Conservation (phyloP, 1,139 yeast genomes). For the Meyerozyma guilliermondii region DNA sequence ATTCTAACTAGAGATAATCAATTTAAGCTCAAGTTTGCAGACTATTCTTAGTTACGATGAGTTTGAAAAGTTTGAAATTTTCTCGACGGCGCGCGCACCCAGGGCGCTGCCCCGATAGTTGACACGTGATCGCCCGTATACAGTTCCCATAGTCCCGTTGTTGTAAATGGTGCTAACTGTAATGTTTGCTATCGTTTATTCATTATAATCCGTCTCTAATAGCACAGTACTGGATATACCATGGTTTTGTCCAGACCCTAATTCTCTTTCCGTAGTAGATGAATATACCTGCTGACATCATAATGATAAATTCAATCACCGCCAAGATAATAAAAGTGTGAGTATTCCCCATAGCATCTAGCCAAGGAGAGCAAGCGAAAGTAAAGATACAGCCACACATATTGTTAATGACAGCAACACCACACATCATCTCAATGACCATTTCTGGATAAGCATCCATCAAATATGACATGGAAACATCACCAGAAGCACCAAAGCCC, state of each 20-base stretch:
- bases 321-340: conserved; percentile 33
- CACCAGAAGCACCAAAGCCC: conserved; percentile 35
- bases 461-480: conserved; percentile 33
- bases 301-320: conserved; percentile 23
- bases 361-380: conserved; percentile 38
- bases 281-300: conserved; percentile 24
- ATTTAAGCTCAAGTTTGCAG: conserved; percentile 60
- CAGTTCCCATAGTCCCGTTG: not conserved
- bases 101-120: not conserved
- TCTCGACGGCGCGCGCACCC: not conserved
- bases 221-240: conserved; percentile 23
- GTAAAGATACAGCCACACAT: conserved; percentile 35
- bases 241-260: conserved; percentile 29
- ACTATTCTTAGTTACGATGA: conserved; percentile 51
- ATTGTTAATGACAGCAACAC: conserved; percentile 33
- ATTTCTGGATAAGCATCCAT: conserved; percentile 38
- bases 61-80: not conserved
- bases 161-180: not conserved
- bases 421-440: conserved; percentile 34
- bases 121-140: not conserved
- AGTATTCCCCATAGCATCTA: conserved; percentile 26
- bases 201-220: conserved; percentile 13
- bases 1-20: conserved; percentile 49
- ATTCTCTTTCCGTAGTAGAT: conserved; percentile 31
- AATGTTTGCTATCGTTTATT: not conserved